Base-by-base conservation (phyloP, 2,329 filamentous ascomycete species). In the Periconia macrospinosa region DNA sequence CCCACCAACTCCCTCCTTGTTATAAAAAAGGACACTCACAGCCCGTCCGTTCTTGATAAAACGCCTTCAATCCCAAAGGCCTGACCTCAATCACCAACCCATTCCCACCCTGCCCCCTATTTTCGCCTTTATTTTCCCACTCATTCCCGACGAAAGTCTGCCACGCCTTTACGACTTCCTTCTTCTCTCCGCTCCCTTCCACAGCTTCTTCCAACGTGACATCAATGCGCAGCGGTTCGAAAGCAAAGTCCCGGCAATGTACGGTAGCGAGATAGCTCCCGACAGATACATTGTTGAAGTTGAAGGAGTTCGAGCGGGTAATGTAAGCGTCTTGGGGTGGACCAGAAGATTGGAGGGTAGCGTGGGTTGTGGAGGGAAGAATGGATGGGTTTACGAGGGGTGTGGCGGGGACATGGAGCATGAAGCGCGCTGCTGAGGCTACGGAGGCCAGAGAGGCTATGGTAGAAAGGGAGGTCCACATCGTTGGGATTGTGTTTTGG, bases 121-220 rank as follows among this genome's bases (percentile, higher is more conserved):
- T 80, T 76, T 89, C 88, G 15, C 92, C 93, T 68, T 86, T 89
- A 71, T 96, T 95, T 17, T 81, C 86, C 92, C 93, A 97, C 63
- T 94, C 90, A 66, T 96, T 93, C 0, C 91, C 92, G 45, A 91
- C 81, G 71, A 87, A 96, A 23, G 91, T 96, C 79, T 93, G 90
- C 88, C 90, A 94, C 27, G 86, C 86, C 41, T 81, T 76, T 2
- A 91, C 79, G 45, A 81, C 79, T 74, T 53, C 70, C 55, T 58
- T 69, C 60, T 63, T 63, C 20, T 68, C 66, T 45, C 65, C 67
- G 42, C 56, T 71, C 11, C 62, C 68, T 49, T 67, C 62, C 2
- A 63, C 67, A 3, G 58, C 59, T 48, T 66, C 67, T 44, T 64
- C 62, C 9, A 67, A 35, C 46, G 60, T 66, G 17, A 94, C 83